These are phyloP conservation scores for Myochromella boudieri DNA, from an alignment of 768 basidiomycete species.

Conservation along the genomic window DNA sequence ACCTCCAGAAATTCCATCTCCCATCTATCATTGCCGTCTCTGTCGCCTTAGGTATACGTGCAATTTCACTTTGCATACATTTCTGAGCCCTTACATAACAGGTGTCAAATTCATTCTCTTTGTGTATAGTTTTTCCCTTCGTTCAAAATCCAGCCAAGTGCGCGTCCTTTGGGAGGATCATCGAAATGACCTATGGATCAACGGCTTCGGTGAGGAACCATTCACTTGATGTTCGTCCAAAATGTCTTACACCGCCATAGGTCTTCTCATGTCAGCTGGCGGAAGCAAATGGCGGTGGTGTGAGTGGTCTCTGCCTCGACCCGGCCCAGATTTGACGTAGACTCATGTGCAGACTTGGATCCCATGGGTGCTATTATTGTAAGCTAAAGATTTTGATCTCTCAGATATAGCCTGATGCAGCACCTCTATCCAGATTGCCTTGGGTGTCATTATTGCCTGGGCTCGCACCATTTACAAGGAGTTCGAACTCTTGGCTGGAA, in stretches of 20 bases:
- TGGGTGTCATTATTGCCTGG: conserved; percentile 84
- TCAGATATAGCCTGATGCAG: conserved; percentile 8
- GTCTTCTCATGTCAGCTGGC: conserved; percentile 80
- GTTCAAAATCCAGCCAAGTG: conserved; percentile 86
- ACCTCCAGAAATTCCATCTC: conserved; percentile 68
- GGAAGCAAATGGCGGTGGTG: conserved; percentile 84
- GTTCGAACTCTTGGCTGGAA: conserved; percentile 88
- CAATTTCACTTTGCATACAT: conserved; percentile 3
- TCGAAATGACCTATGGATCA: conserved; percentile 88
- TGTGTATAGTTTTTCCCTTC: conserved; percentile 79
- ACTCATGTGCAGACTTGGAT: conserved; percentile 54
- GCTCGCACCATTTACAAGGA: conserved; percentile 70
- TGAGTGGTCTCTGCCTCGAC: conserved; percentile 36
- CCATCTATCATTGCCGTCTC: conserved; percentile 82
- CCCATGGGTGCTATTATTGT: conserved; percentile 78
- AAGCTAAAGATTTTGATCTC: conserved; percentile 25
- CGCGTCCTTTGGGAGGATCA: conserved; percentile 97
- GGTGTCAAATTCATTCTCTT: conserved; percentile 87
- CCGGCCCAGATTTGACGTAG: conserved; percentile 2
- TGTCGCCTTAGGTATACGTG: conserved; percentile 68
- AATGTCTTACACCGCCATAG: conserved; percentile 37
- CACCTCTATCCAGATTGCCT: conserved; percentile 47
- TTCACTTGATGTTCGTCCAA: conserved; percentile 3
- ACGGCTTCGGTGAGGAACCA: conserved; percentile 58
- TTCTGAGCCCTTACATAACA: conserved; percentile 24